Evolutionary conservation across 192 early-diverging fungal genomes (phyloP).

Genomic region (Coemansia sp.): DNA sequence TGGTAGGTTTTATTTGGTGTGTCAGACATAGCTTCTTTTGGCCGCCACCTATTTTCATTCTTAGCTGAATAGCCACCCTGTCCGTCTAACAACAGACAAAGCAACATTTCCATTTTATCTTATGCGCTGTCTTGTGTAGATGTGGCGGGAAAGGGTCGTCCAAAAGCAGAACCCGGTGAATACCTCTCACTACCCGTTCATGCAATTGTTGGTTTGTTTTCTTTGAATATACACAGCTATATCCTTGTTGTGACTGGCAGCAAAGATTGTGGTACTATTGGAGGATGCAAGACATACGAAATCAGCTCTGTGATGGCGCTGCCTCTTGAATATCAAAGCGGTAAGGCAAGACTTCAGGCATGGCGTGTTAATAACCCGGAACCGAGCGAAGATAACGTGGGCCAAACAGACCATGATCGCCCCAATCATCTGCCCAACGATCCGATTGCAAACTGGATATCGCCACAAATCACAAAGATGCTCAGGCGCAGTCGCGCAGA

Average conservation of each 20-base stretch:
- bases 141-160: background rate
- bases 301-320: constrained; percentile 22
- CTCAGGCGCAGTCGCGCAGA: constrained; percentile 18
- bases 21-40: background rate
- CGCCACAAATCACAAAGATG: constrained; percentile 43
- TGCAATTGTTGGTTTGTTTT: constrained; percentile 35
- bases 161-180: constrained; percentile 2
- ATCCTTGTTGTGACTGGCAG: constrained; percentile 39
- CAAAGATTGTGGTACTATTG: constrained; percentile 28
- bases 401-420: background rate
- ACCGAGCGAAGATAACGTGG: background rate
- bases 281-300: constrained; percentile 30
- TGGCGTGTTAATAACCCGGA: background rate
- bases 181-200: constrained; percentile 18
- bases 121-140: constrained; percentile 6
- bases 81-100: background rate
- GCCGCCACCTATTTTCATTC: background rate
- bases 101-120: background rate
- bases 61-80: background rate
- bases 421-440: background rate
- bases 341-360: constrained; percentile 8
- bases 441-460: constrained; percentile 27
- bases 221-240: constrained; percentile 32
- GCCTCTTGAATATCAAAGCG: constrained; percentile 29
- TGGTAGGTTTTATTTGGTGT: constrained; percentile 8